Evolutionary conservation across 1,139 yeast genomes (phyloP).

Genomic region (Candida buenavistaensis): DNA sequence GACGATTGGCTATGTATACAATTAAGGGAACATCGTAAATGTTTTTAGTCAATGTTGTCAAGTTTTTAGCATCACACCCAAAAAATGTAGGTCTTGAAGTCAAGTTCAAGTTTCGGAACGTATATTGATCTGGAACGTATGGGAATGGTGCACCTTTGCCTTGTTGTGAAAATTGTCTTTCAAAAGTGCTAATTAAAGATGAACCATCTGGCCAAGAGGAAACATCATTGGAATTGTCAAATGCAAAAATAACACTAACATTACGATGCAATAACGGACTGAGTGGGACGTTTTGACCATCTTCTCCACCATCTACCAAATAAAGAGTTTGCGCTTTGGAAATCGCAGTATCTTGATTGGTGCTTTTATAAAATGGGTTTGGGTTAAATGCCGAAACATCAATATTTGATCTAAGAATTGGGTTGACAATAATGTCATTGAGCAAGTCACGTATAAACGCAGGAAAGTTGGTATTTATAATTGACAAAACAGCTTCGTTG

Average conservation of each 20-base stretch:
- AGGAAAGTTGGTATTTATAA: slow-evolving; percentile 7
- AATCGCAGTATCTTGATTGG: slow-evolving; percentile 16
- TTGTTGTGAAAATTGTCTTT: slow-evolving; percentile 32
- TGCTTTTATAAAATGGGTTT: slow-evolving; percentile 46
- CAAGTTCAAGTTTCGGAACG: slow-evolving; percentile 35
- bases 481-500: slow-evolving; percentile 11
- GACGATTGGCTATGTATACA: slow-evolving; percentile 42
- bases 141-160: slow-evolving; percentile 33
- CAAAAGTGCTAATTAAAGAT: slow-evolving; percentile 32
- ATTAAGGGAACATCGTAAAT: slow-evolving; percentile 40
- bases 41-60: slow-evolving; percentile 35
- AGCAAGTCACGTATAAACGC: slow-evolving; percentile 36
- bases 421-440: slow-evolving; percentile 22
- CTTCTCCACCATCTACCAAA: slow-evolving; percentile 35
- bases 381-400: slow-evolving; percentile 48
- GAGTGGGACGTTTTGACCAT: slow-evolving; percentile 29
- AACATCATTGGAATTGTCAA: slow-evolving; percentile 32
- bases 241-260: slow-evolving; percentile 31
- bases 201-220: slow-evolving; percentile 37
- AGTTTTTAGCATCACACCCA: slow-evolving; percentile 43
- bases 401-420: slow-evolving; percentile 14
- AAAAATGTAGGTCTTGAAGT: slow-evolving; percentile 46
- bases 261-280: slow-evolving; percentile 27
- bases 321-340: slow-evolving; percentile 20
- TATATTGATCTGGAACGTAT: slow-evolving; percentile 34